phyloP scores from a whole-genome alignment of 148 eudicot species.

The Rhododendron mucronatum region DNA sequence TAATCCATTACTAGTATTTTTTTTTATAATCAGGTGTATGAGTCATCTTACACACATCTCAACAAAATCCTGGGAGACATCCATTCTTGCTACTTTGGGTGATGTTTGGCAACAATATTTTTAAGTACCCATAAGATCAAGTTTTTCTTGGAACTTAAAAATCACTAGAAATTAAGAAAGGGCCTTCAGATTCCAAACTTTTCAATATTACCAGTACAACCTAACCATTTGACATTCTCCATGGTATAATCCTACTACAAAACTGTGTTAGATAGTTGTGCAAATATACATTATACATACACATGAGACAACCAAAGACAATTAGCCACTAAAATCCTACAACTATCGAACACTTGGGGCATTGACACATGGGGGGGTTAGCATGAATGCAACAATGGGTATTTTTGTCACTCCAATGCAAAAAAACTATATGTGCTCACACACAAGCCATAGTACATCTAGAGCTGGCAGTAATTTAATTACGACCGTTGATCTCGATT shows the following conservation, averaged over 20 bases:
- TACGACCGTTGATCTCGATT: conserved; percentile 21
- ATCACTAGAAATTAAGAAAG: conserved; percentile 4
- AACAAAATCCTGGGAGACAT: too few relatives aligned
- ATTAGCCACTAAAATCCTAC: conserved; percentile 18
- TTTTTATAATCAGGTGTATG: too few relatives aligned
- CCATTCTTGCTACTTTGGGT: neutral
- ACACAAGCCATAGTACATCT: conserved; percentile 12
- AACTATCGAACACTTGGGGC: conserved; percentile 12
- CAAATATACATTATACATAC: conserved; percentile 41
- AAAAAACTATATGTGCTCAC: conserved; percentile 18
- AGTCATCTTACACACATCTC: neutral
- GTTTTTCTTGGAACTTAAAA: neutral
- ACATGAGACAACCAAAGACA: conserved; percentile 7
- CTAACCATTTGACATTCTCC: conserved; percentile 18
- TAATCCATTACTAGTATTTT: too few relatives aligned
- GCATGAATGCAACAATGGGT: conserved; percentile 23
- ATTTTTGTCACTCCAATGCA: conserved; percentile 21
- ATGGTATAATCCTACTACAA: conserved; percentile 14
- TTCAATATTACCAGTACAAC: neutral
- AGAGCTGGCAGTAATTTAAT: neutral
- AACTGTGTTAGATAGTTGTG: conserved; percentile 33
- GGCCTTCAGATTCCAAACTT: neutral
- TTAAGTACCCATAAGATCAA: neutral
- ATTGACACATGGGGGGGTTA: conserved; percentile 23
- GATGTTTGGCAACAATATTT: neutral